phyloP scores from a whole-genome alignment of 352 stramenopile species.

The Phytophthora sojae region DNA sequence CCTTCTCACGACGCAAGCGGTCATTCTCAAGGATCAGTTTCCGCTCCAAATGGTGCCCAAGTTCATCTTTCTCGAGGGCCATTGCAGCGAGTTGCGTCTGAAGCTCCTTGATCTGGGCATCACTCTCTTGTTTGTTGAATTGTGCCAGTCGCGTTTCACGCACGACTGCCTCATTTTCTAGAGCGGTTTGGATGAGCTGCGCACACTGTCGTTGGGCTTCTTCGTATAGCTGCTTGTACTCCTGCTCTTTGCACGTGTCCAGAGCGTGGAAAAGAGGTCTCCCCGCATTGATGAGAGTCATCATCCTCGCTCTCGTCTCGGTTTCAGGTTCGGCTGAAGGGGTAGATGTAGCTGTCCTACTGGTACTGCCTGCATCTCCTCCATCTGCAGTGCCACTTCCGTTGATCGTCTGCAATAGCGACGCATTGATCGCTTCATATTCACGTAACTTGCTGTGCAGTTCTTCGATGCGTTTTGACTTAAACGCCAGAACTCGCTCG shows the following conservation, averaged over 20 bases:
- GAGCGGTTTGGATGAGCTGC: slow-evolving; percentile 40
- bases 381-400: slow-evolving; percentile 20
- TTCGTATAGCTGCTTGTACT: slow-evolving; percentile 60
- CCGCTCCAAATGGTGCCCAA: slow-evolving; percentile 55
- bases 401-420: slow-evolving; percentile 58
- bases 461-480: slow-evolving; percentile 73
- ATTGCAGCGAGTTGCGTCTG: slow-evolving; percentile 33
- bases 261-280: slow-evolving; percentile 64
- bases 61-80: slow-evolving; percentile 51
- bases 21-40: slow-evolving; percentile 75
- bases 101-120: slow-evolving; percentile 40
- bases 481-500: slow-evolving; percentile 71
- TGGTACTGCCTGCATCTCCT: slow-evolving; percentile 17
- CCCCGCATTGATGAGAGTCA: slow-evolving; percentile 44
- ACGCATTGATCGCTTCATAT: slow-evolving; percentile 59
- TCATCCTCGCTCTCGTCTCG: slow-evolving; percentile 43
- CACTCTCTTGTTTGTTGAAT: slow-evolving; percentile 46
- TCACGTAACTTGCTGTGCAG: slow-evolving; percentile 58
- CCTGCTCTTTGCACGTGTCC: slow-evolving; percentile 64
- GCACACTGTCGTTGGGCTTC: slow-evolving; percentile 47
- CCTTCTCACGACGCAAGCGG: slow-evolving; percentile 57
- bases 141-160: slow-evolving; percentile 46
- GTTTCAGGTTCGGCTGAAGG: slow-evolving; percentile 13
- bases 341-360: slow-evolving; percentile 4
- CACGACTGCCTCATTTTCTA: slow-evolving; percentile 42